Evolutionary conservation across 2,329 filamentous ascomycete species (phyloP).

Genomic region (Alternaria burnsii): DNA sequence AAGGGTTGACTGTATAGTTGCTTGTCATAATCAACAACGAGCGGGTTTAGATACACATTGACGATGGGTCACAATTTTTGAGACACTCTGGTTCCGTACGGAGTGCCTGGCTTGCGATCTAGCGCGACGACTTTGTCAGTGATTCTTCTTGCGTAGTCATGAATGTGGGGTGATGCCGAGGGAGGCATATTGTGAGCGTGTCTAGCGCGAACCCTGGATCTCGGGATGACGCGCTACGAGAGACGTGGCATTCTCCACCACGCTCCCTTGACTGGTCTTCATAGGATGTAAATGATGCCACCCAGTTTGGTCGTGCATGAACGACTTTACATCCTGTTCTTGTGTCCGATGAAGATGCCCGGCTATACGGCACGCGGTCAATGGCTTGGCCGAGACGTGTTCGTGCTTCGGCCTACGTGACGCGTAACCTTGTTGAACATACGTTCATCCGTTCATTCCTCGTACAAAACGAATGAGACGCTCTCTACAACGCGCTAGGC

Average conservation of each 20-base stretch:
- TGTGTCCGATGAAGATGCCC: background rate
- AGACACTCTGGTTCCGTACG: too few relatives aligned
- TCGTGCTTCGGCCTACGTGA: conserved; percentile 13
- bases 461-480: conserved; percentile 37
- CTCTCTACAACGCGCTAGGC: conserved; percentile 24
- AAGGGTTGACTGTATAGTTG: too few relatives aligned
- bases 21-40: too few relatives aligned
- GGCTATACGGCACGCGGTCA: conserved; percentile 16
- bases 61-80: too few relatives aligned
- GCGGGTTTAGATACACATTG: too few relatives aligned
- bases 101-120: too few relatives aligned
- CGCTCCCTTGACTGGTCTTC: background rate
- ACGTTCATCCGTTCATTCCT: too few relatives aligned
- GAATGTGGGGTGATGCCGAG: background rate
- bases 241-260: background rate
- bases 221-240: background rate
- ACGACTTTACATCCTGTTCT: too few relatives aligned
- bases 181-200: background rate
- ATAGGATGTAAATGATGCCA: background rate
- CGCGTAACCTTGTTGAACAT: background rate
- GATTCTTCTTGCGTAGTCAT: too few relatives aligned
- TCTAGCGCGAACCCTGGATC: conserved; percentile 2
- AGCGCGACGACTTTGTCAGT: too few relatives aligned
- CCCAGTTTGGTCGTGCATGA: accelerated
- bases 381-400: conserved; percentile 28